A percentile compares a stretch with the other conserved stretches of the same genome.
Evolutionary conservation across 225 moss, liverwort and hornwort species (phyloP).

Genomic region (Takakia lepidozioides): DNA sequence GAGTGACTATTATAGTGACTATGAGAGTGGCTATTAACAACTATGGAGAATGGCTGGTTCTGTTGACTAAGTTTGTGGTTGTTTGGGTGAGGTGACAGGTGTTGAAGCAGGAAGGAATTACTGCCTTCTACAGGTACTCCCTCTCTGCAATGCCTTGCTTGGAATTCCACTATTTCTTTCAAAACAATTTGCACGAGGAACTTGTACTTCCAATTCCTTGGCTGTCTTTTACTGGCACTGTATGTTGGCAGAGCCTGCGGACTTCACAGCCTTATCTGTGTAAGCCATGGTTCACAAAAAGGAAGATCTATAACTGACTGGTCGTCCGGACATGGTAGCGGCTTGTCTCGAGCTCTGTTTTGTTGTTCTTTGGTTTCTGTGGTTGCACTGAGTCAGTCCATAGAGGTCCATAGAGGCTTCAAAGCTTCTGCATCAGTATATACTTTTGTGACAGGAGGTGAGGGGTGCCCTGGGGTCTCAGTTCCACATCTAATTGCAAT

Average conservation of each 20-base stretch:
- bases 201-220: neutral
- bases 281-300: too few relatives aligned
- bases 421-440: neutral
- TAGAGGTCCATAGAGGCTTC: neutral
- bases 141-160: neutral
- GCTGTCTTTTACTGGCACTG: neutral
- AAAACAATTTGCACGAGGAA: neutral
- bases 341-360: too few relatives aligned
- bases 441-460: neutral
- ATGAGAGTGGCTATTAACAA: neutral
- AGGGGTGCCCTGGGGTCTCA: too few relatives aligned
- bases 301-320: too few relatives aligned
- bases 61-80: too few relatives aligned
- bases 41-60: conserved; percentile 8
- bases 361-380: too few relatives aligned
- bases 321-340: too few relatives aligned
- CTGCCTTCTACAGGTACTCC: conserved; percentile 35
- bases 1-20: neutral
- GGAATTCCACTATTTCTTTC: neutral
- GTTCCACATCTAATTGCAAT: too few relatives aligned
- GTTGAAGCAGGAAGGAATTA: conserved; percentile 24
- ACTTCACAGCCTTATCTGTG: neutral
- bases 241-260: neutral
- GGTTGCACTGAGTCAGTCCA: neutral
- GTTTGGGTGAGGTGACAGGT: too few relatives aligned